Conservation (phyloP, 495 filamentous ascomycete genomes). For the Acidomyces sp. region DNA sequence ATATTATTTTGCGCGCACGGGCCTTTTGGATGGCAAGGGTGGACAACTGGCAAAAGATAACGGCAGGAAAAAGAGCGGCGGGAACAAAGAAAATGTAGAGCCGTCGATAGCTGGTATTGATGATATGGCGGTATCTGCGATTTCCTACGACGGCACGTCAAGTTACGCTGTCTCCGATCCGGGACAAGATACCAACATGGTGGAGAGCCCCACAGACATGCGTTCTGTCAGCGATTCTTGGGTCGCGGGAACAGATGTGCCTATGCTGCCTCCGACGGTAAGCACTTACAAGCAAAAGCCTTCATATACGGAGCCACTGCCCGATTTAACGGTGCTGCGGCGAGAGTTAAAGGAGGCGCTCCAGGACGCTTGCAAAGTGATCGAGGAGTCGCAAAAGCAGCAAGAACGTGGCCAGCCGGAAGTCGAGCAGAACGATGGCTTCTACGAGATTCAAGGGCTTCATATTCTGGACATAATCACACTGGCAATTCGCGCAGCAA, state of each 20-base stretch:
- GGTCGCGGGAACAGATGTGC: conserved; percentile 46
- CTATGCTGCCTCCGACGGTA: conserved; percentile 86
- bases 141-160: conserved; percentile 12
- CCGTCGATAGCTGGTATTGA: conserved; percentile 2
- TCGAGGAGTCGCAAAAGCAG: conserved; percentile 33
- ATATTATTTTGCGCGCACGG: conserved; percentile 95
- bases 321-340: conserved; percentile 63
- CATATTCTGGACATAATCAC: conserved; percentile 86
- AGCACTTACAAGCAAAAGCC: conserved; percentile 88
- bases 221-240: conserved; percentile 37
- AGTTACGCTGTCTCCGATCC: conserved; percentile 13
- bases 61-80: conserved; percentile 32
- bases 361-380: conserved; percentile 47
- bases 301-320: conserved; percentile 75
- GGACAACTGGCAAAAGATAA: conserved; percentile 64
- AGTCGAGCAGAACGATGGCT: conserved; percentile 38
- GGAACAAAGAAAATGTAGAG: conserved; percentile 17
- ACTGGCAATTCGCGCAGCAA: conserved; percentile 83
- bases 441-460: conserved; percentile 79
- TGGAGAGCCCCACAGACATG: conserved; percentile 47
- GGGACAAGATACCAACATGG: conserved; percentile 27
- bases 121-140: conserved; percentile 5
- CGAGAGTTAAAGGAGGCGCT: conserved; percentile 59
- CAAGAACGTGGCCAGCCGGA: conserved; percentile 19
- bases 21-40: conserved; percentile 84